Conservation (phyloP, 768 basidiomycete genomes). For the Collybiopsis confluens region DNA sequence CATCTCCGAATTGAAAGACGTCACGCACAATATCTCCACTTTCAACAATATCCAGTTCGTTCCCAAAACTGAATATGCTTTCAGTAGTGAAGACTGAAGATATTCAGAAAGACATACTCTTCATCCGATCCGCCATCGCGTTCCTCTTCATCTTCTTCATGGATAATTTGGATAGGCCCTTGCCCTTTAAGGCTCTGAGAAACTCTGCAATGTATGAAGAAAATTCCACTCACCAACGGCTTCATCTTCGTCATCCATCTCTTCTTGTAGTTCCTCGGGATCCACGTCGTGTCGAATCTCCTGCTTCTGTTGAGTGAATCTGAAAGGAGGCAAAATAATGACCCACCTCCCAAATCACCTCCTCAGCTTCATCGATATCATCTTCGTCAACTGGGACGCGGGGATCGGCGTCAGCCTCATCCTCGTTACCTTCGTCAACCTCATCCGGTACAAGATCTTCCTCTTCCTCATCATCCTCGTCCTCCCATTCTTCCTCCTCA, state of each 20-base stretch:
- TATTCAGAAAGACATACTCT: constrained; percentile 36
- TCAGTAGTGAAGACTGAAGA: background rate
- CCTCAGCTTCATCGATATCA: constrained; percentile 43
- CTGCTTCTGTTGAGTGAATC: constrained; percentile 22
- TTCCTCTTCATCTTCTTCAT: constrained; percentile 58
- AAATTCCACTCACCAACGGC: constrained; percentile 41
- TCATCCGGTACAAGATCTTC: constrained; percentile 45
- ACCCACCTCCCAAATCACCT: constrained; percentile 56
- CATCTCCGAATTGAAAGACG: constrained; percentile 51
- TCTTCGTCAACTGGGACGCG: constrained; percentile 33
- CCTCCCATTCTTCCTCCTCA: constrained; percentile 61
- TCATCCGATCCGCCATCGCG: constrained; percentile 63
- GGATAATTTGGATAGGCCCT: constrained; percentile 56
- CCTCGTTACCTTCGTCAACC: constrained; percentile 43
- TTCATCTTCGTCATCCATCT: constrained; percentile 59
- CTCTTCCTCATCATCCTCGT: constrained; percentile 67
- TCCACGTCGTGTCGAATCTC: constrained; percentile 50
- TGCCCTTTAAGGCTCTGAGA: background rate
- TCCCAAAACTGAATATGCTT: constrained; percentile 27
- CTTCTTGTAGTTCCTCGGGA: constrained; percentile 43
- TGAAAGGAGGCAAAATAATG: constrained; percentile 16
- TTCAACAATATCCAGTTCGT: constrained; percentile 35
- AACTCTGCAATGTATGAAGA: background rate
- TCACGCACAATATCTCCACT: constrained; percentile 41
- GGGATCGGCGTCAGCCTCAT: constrained; percentile 41